These are phyloP conservation scores for Persicaria maculosa DNA, from an alignment of 148 eudicot genomes.

Conservation along the genomic window DNA sequence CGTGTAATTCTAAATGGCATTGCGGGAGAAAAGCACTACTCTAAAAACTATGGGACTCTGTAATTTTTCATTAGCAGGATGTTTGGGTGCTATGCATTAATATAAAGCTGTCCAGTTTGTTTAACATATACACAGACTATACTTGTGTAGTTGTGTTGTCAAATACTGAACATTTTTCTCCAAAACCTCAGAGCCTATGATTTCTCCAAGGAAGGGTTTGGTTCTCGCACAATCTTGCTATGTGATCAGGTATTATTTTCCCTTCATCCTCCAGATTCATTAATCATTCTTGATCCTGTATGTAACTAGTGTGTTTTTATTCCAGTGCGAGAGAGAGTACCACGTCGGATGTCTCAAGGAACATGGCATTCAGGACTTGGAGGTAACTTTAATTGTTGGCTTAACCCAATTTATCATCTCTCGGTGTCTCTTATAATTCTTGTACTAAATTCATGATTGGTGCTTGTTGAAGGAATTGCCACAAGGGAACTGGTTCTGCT, in stretches of 20 bases:
- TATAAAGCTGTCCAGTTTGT: background rate
- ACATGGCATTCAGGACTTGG: conserved; percentile 41
- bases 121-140: background rate
- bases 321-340: conserved; percentile 74
- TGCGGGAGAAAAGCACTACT: too few species aligned
- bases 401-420: background rate
- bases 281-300: background rate
- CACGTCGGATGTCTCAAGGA: conserved; percentile 71
- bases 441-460: background rate
- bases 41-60: background rate
- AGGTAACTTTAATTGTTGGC: conserved; percentile 28
- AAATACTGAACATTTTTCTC: background rate
- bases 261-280: background rate
- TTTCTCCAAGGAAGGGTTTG: conserved; percentile 54
- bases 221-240: conserved; percentile 56
- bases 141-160: background rate
- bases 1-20: too few species aligned
- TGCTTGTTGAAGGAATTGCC: conserved; percentile 61
- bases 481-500: conserved; percentile 65
- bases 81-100: background rate
- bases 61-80: background rate
- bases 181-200: conserved; percentile 48
- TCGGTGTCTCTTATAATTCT: background rate
- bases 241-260: conserved; percentile 68
- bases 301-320: conserved; percentile 22